Percentiles rank a stretch among this genome's conserved stretches.
Evolutionary conservation across 768 basidiomycete species (phyloP).

Genomic region (Daedaleopsis nitida): DNA sequence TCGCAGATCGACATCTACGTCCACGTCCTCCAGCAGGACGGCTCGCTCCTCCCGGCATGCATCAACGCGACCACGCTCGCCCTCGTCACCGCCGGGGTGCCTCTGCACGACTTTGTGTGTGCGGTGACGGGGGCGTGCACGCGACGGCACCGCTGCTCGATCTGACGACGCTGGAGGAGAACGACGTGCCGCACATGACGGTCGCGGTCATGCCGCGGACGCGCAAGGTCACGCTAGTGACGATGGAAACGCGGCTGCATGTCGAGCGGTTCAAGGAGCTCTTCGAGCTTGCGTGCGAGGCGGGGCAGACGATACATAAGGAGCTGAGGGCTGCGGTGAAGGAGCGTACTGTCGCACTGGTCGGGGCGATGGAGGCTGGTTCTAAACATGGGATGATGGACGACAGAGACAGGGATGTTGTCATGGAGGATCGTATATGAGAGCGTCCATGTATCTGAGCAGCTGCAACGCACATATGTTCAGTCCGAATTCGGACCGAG

Average conservation of each 20-base stretch:
- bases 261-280: conserved; percentile 92
- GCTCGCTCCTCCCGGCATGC: conserved; percentile 72
- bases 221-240: conserved; percentile 83
- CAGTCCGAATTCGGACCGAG: too few relatives aligned
- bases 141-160: conserved; percentile 83
- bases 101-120: conserved; percentile 88
- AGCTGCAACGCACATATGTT: too few relatives aligned
- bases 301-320: conserved; percentile 70
- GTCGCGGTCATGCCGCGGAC: conserved; percentile 89
- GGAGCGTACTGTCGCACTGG: conserved; percentile 60
- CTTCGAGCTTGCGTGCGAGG: conserved; percentile 76
- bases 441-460: not conserved
- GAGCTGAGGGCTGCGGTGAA: conserved; percentile 83
- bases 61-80: conserved; percentile 96
- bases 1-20: conserved; percentile 92
- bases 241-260: conserved; percentile 93
- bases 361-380: conserved; percentile 59
- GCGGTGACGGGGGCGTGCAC: conserved; percentile 85
- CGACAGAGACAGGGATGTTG: conserved; percentile 25
- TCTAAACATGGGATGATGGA: conserved; percentile 32
- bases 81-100: conserved; percentile 86
- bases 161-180: conserved; percentile 86
- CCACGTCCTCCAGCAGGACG: conserved; percentile 93
- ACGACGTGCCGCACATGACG: conserved; percentile 84
- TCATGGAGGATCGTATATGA: conserved; percentile 25